These are phyloP conservation scores for Candida tetrigidarum DNA, from an alignment of 1,139 yeast species.

Conservation along the genomic window DNA sequence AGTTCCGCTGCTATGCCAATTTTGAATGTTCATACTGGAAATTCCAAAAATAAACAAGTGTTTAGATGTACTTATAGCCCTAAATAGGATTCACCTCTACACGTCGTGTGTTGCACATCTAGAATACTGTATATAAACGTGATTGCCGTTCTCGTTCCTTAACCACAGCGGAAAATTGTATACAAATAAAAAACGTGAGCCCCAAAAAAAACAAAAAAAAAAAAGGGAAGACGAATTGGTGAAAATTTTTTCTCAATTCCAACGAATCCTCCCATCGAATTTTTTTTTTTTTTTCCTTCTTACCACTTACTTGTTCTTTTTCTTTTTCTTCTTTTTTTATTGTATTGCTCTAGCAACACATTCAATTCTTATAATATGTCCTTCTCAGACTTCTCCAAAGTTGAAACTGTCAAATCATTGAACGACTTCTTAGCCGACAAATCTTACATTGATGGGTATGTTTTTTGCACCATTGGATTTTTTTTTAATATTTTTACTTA, in stretches of 20 bases:
- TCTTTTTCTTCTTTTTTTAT: slow-evolving; percentile 1
- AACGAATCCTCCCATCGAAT: not conserved
- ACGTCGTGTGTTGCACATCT: not conserved
- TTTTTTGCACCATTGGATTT: slow-evolving; percentile 21
- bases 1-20: slow-evolving; percentile 82
- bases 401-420: slow-evolving; percentile 82
- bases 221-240: no score
- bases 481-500: not conserved
- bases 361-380: slow-evolving; percentile 49
- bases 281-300: not conserved
- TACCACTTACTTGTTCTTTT: not conserved
- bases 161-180: no score
- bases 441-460: slow-evolving; percentile 95
- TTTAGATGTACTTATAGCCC: not conserved
- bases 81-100: no score
- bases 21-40: slow-evolving; percentile 56
- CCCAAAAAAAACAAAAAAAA: not conserved
- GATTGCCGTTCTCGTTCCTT: no score
- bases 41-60: slow-evolving; percentile 17
- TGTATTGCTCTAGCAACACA: not conserved
- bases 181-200: not conserved
- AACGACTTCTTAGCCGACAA: slow-evolving; percentile 89
- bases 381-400: slow-evolving; percentile 78
- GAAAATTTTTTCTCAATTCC: slow-evolving; percentile 7
- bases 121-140: not conserved